Evolutionary conservation across 2,329 filamentous ascomycete species (phyloP).

Genomic region (Pseudogymnoascus sp.): DNA sequence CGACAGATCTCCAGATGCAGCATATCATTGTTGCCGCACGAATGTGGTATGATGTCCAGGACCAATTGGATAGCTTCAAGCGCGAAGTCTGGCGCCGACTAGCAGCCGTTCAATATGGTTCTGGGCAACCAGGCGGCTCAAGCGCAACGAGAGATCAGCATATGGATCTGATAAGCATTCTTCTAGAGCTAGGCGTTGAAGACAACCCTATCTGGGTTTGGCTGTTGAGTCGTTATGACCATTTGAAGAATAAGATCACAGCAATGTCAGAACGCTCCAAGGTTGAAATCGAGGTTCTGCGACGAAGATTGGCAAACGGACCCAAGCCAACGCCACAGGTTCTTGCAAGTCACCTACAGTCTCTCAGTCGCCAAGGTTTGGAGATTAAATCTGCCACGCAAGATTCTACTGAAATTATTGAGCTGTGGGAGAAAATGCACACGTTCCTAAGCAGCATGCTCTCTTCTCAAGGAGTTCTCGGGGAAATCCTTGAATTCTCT

Average conservation of each 20-base stretch:
- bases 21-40: constrained; percentile 80
- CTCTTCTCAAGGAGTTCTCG: constrained; percentile 71
- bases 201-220: constrained; percentile 97
- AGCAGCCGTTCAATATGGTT: constrained; percentile 55
- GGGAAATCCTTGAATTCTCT: constrained; percentile 91
- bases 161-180: constrained; percentile 79
- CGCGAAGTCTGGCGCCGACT: constrained; percentile 80
- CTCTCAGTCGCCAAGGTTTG: constrained; percentile 59
- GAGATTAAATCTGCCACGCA: constrained; percentile 55
- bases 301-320: constrained; percentile 67
- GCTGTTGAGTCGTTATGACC: constrained; percentile 82
- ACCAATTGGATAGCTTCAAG: constrained; percentile 81
- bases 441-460: constrained; percentile 67
- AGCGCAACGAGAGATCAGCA: constrained; percentile 64
- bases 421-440: constrained; percentile 87
- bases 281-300: constrained; percentile 85
- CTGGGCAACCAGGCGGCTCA: constrained; percentile 23
- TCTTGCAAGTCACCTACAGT: constrained; percentile 68
- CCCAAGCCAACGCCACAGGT: constrained; percentile 63
- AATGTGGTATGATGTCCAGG: constrained; percentile 91
- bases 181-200: constrained; percentile 89
- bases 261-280: constrained; percentile 75
- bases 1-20: constrained; percentile 74
- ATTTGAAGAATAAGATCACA: constrained; percentile 78
- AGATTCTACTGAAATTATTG: constrained; percentile 74